Conservation (phyloP, 257 asterid species). For the Pogostemon cablin region DNA sequence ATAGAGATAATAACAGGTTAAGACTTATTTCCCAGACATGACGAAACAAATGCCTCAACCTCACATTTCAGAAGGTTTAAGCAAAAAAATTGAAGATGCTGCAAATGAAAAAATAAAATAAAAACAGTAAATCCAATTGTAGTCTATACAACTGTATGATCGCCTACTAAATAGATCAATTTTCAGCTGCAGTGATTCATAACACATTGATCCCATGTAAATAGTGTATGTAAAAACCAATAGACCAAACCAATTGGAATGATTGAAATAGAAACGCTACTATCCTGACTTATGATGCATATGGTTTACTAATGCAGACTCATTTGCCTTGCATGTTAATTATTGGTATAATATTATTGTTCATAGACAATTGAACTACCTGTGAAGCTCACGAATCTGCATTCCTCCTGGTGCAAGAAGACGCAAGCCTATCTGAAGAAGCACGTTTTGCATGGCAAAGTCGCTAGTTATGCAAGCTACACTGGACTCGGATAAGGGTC, state of each 20-base stretch:
- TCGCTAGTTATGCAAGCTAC: constrained; percentile 94
- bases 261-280: background rate
- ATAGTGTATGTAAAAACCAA: background rate
- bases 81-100: background rate
- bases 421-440: constrained; percentile 93
- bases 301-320: background rate
- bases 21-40: background rate
- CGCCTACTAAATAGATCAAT: background rate
- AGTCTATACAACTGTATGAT: background rate
- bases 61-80: background rate
- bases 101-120: background rate
- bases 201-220: background rate
- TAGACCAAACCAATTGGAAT: background rate
- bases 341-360: background rate
- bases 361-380: constrained; percentile 44
- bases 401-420: constrained; percentile 98
- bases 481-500: constrained; percentile 87
- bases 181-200: constrained; percentile 2
- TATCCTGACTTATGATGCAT: background rate
- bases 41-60: background rate
- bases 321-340: background rate
- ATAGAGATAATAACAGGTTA: constrained; percentile 4
- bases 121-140: background rate
- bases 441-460: constrained; percentile 97
- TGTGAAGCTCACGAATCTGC: constrained; percentile 96